Conservation (phyloP, 805 yeast genomes). For the Sugiyamaella chiloensis region DNA sequence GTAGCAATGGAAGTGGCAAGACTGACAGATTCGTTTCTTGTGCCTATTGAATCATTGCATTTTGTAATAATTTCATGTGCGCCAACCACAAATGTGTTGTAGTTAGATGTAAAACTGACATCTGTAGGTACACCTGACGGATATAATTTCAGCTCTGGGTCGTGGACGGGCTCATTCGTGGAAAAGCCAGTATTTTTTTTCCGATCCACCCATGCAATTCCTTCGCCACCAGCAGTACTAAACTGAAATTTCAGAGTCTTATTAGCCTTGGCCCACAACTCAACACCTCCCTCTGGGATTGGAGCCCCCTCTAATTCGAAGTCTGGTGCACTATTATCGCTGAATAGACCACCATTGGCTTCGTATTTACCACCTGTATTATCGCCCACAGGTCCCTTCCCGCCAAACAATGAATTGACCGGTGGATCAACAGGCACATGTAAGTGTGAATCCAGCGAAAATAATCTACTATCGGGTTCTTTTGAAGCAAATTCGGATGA, state of each 20-base stretch:
- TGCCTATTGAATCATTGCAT: background rate
- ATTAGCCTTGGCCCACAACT: constrained; percentile 21
- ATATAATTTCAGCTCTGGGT: constrained; percentile 23
- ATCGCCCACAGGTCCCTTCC: too few species aligned
- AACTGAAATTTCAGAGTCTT: constrained; percentile 29
- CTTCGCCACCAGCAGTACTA: constrained; percentile 23
- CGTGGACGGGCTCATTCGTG: constrained; percentile 6
- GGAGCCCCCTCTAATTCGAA: constrained; percentile 26
- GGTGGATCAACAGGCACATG: too few species aligned
- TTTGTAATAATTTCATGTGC: background rate
- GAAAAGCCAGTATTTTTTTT: background rate
- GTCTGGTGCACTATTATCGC: constrained; percentile 1
- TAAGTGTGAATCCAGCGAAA: too few species aligned
- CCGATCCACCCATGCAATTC: constrained; percentile 29
- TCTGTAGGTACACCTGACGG: constrained; percentile 20
- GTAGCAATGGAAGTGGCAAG: background rate
- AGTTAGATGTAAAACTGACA: constrained; percentile 11
- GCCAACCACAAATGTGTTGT: constrained; percentile 16
- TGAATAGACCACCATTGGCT: too few species aligned
- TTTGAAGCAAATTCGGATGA: too few species aligned
- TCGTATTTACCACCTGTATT: too few species aligned
- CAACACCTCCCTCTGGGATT: constrained; percentile 25
- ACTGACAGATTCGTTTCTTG: background rate
- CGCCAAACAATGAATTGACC: too few species aligned
- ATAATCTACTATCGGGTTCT: too few species aligned